Evolutionary conservation across 176 grass and related monocot genomes (phyloP).

Genomic region (Pharus latifolius): DNA sequence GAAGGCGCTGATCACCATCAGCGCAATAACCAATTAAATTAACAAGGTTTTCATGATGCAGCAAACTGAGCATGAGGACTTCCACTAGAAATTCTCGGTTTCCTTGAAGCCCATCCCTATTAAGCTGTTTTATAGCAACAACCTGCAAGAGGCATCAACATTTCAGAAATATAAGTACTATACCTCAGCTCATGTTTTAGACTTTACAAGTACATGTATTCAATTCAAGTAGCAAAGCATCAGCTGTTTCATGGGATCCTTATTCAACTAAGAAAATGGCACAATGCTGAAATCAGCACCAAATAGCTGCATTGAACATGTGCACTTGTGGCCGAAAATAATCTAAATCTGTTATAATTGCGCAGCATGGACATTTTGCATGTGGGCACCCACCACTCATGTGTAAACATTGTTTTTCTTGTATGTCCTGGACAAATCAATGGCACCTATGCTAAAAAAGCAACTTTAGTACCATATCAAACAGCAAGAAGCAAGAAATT

Average conservation of each 20-base stretch:
- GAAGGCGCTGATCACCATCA: constrained; percentile 71
- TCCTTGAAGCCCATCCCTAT: constrained; percentile 66
- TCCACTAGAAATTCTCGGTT: constrained; percentile 83
- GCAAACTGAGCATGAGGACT: constrained; percentile 70
- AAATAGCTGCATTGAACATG: neutral
- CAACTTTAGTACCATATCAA: constrained; percentile 7
- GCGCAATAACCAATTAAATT: constrained; percentile 71
- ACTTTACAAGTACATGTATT: neutral
- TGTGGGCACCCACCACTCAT: constrained; percentile 33
- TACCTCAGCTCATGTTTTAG: neutral
- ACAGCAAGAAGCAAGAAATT: constrained; percentile 23
- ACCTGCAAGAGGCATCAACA: constrained; percentile 24
- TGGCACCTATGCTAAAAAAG: constrained; percentile 16
- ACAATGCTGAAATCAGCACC: neutral
- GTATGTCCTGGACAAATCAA: constrained; percentile 34
- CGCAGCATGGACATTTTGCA: constrained; percentile 10
- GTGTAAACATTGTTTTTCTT: constrained; percentile 24
- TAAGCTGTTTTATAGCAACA: constrained; percentile 71
- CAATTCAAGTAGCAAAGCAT: neutral
- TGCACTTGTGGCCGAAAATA: neutral
- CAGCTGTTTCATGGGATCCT: constrained; percentile 13
- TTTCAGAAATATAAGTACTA: neutral
- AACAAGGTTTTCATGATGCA: constrained; percentile 70
- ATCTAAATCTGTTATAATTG: constrained; percentile 21
- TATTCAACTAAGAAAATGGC: constrained; percentile 10